These are phyloP conservation scores for Epichloe coenophiala DNA, from an alignment of 2,329 filamentous ascomycete species.

Conservation along the genomic window DNA sequence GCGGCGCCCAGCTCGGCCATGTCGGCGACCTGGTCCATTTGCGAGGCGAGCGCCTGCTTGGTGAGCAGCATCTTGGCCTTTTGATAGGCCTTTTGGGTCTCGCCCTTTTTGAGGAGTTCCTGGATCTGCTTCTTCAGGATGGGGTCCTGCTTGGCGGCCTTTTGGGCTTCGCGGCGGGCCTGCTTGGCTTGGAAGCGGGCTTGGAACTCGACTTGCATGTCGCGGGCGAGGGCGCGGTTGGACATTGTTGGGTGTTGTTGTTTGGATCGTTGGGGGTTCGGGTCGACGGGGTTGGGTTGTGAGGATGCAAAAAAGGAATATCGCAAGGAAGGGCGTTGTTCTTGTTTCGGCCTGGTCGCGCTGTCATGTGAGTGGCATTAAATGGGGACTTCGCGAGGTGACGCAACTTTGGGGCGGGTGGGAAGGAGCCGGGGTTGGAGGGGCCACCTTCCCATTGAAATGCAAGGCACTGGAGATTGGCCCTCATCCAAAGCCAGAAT, in stretches of 20 bases:
- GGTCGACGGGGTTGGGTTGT: no score
- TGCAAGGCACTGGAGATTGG: no score
- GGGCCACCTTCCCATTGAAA: no score
- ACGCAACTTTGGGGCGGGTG: no score
- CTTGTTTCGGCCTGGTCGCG: no score
- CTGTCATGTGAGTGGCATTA: no score
- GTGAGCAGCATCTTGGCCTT: slow-evolving; percentile 50
- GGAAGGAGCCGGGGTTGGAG: no score
- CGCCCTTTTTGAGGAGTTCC: slow-evolving; percentile 49
- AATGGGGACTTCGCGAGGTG: no score
- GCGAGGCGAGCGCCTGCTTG: slow-evolving; percentile 47
- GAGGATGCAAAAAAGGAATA: no score
- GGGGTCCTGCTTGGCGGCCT: slow-evolving; percentile 47
- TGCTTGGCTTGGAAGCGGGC: slow-evolving; percentile 51
- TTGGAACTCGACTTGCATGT: slow-evolving; percentile 51
- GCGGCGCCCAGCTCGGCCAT: slow-evolving; percentile 47
- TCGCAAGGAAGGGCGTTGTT: no score
- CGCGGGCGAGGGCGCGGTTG: slow-evolving; percentile 43
- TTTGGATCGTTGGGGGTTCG: no score
- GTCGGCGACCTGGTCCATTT: slow-evolving; percentile 52
- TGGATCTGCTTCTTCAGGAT: slow-evolving; percentile 50
- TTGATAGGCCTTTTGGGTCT: slow-evolving; percentile 49
- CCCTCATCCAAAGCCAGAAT: no score
- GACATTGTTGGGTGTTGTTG: slow-evolving; percentile 31
- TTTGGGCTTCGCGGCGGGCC: slow-evolving; percentile 43